Evolutionary conservation across 345 rosid genomes (phyloP), one percentile per base, ranked within the genome.

Genomic region (Gossypium sturtianum): DNA sequence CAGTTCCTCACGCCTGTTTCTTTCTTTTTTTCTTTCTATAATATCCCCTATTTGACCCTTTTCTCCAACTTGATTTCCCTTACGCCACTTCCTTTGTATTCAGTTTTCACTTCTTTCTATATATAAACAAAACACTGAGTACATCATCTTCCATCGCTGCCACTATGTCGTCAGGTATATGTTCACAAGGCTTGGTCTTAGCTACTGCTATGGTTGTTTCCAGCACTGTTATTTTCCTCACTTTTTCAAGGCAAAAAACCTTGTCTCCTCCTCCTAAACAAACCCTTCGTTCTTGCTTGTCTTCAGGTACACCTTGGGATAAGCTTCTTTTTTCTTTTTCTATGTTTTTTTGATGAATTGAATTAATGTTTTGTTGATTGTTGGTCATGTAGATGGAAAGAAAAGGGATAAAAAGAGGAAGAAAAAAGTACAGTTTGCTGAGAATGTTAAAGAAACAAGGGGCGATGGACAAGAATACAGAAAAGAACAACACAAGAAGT

Each of bases 141-240:
- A 5, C 61, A 9, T 10, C 27, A 11, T 12, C n/a, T 48, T 48
- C 52, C 12, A 48, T 48, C 52, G 52, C 34, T 66, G 71, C 71
- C 27, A 52, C 47, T 19, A 70, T 70, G 73, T 58, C 89, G 56
- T 77, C 73, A 20, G 76, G 79, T 1, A 74, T 88, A 0, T 82
- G 81, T 72, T 86, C 87, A 44, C 84, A 86, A 59, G 83, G 87
- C 15, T 52, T 93, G 66, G 90, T 90, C 22, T 75, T 93, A 27
- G 98, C 93, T 9, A 86, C 97, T 0, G 96, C 93, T 72, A 90
- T 93, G 93, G 89, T 83, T 3, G 89, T 93, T 74, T 91, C 98
- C 25, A 86, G 82, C 78, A 90, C 98, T 25, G 86, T 87, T 38
- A 81, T 93, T 68, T 87, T 84, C 72, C 87, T 93, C 2, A 84